phyloP scores from a whole-genome alignment of 176 grass and related monocot species.

The Poa annua region DNA sequence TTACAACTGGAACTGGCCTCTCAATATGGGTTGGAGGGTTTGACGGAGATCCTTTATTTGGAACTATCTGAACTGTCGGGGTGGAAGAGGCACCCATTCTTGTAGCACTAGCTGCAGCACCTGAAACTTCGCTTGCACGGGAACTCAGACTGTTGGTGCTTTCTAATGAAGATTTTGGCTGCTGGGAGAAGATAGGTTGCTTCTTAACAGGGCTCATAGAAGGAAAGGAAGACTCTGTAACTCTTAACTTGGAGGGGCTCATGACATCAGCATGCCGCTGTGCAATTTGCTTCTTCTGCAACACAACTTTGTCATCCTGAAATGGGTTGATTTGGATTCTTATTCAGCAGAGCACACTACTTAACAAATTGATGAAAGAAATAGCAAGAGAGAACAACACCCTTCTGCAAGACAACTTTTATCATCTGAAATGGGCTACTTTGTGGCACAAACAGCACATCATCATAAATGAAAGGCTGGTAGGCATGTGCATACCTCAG shows the following conservation, averaged over 20 bases:
- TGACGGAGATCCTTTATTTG: constrained; percentile 51
- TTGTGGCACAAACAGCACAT: background rate
- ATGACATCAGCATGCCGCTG: constrained; percentile 62
- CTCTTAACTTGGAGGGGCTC: constrained; percentile 52
- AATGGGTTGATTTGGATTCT: constrained; percentile 44
- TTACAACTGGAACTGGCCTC: constrained; percentile 44
- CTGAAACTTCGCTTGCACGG: constrained; percentile 38
- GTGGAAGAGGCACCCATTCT: constrained; percentile 11
- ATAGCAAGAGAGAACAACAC: constrained; percentile 11
- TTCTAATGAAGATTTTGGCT: constrained; percentile 61
- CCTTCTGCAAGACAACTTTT: constrained; percentile 31
- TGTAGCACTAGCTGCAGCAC: constrained; percentile 39
- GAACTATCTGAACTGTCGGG: constrained; percentile 33
- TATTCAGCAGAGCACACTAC: constrained; percentile 9
- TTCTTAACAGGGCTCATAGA: constrained; percentile 64
- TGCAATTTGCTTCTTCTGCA: constrained; percentile 52
- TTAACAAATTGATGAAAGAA: constrained; percentile 33
- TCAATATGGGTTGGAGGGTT: constrained; percentile 35
- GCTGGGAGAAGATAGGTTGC: constrained; percentile 46
- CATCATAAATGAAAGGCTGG: constrained; percentile 25
- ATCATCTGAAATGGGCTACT: constrained; percentile 10
- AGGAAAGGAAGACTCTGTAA: constrained; percentile 57
- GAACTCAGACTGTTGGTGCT: constrained; percentile 33
- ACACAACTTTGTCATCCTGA: constrained; percentile 73
- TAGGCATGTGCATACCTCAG: constrained; percentile 43